Conservation (phyloP, 257 asterid genomes). For the Gynochthodes officinalis region DNA sequence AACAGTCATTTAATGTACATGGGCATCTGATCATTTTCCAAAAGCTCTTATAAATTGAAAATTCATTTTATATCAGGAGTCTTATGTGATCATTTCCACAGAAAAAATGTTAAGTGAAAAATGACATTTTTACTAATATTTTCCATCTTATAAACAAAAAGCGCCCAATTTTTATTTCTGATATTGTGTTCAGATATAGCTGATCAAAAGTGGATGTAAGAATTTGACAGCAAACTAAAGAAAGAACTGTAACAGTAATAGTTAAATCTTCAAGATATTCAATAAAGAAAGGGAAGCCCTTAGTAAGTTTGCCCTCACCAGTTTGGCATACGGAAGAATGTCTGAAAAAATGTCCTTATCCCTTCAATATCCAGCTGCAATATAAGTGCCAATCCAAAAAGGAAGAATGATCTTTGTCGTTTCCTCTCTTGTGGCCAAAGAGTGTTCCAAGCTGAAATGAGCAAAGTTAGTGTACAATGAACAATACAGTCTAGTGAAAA, state of each 20-base stretch:
- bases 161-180: neutral
- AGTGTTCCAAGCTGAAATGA: slow-evolving; percentile 80
- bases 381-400: slow-evolving; percentile 94
- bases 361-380: slow-evolving; percentile 83
- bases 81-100: too few species aligned
- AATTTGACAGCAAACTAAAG: neutral
- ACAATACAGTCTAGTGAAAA: neutral
- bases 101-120: too few species aligned
- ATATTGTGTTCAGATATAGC: neutral
- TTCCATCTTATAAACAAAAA: neutral
- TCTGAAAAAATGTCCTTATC: slow-evolving; percentile 75
- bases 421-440: slow-evolving; percentile 98
- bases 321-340: slow-evolving; percentile 82
- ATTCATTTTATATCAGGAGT: too few species aligned
- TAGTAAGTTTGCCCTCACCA: slow-evolving; percentile 48
- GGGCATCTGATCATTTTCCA: too few species aligned
- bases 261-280: neutral
- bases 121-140: neutral
- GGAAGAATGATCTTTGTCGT: slow-evolving; percentile 90
- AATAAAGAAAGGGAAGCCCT: neutral
- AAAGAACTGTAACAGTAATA: neutral
- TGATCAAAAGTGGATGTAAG: neutral
- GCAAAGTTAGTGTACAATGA: neutral
- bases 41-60: too few species aligned
- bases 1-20: neutral